phyloP scores from a whole-genome alignment of 768 basidiomycete genomes.

The Auriscalpium orientale region DNA sequence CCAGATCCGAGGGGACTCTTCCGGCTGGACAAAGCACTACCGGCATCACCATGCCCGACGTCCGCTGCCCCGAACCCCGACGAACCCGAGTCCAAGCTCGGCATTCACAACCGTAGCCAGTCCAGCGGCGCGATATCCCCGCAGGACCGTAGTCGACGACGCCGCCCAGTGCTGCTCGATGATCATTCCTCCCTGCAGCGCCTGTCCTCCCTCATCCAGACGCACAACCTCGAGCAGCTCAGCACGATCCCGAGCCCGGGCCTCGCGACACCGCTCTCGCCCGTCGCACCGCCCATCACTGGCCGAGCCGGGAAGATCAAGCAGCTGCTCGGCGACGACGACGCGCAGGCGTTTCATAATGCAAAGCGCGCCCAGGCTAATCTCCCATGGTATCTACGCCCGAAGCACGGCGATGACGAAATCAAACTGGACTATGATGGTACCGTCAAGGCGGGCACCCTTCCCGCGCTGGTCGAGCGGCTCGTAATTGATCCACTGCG shows the following conservation, averaged over 20 bases:
- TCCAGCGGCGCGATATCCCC: constrained; percentile 3
- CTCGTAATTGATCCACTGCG: constrained; percentile 56
- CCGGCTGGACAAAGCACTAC: constrained; percentile 11
- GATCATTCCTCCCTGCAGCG: constrained; percentile 5
- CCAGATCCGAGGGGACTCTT: constrained; percentile 10
- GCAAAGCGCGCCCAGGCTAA: constrained; percentile 28
- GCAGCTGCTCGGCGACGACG: constrained; percentile 34
- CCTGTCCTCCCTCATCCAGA: constrained; percentile 6
- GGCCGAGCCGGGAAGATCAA: constrained; percentile 28
- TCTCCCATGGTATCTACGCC: constrained; percentile 54
- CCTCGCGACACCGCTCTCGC: not conserved
- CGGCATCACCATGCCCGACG: constrained; percentile 5
- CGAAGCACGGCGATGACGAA: constrained; percentile 47
- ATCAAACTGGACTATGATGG: constrained; percentile 62
- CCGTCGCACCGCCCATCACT: not conserved
- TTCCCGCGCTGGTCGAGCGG: constrained; percentile 65
- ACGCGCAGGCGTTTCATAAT: constrained; percentile 34
- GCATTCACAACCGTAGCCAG: constrained; percentile 1
- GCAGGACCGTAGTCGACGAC: constrained; percentile 2
- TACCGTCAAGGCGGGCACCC: constrained; percentile 56
- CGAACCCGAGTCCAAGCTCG: not conserved
- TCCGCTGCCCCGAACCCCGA: not conserved
- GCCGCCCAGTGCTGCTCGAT: constrained; percentile 6
- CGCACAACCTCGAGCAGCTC: constrained; percentile 1
- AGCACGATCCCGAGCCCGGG: not conserved